These are phyloP conservation scores for Cicer bijugum DNA, from an alignment of 306 rosid genomes.

Conservation along the genomic window DNA sequence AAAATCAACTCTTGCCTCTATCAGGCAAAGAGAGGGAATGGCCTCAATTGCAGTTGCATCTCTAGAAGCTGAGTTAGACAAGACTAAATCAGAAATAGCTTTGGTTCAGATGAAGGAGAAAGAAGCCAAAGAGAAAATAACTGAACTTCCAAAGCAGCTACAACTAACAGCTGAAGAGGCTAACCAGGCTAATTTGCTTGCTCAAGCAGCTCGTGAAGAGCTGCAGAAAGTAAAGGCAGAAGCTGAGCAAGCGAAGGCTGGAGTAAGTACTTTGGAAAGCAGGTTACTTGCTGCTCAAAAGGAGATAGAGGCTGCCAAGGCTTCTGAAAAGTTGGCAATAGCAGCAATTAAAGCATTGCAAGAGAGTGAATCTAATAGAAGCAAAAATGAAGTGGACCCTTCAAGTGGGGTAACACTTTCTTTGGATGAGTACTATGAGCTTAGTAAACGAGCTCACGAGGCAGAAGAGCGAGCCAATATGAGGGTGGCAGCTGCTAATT, in stretches of 20 bases:
- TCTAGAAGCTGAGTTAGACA: slow-evolving; percentile 85
- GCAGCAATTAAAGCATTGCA: slow-evolving; percentile 94
- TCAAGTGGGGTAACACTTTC: slow-evolving; percentile 76
- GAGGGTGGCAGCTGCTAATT: slow-evolving; percentile 74
- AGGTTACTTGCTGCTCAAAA: slow-evolving; percentile 86
- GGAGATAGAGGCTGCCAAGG: slow-evolving; percentile 95
- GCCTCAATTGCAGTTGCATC: slow-evolving; percentile 90
- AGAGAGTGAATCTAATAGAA: slow-evolving; percentile 81
- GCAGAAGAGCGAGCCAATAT: slow-evolving; percentile 88
- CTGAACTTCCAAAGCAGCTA: slow-evolving; percentile 77
- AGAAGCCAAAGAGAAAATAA: slow-evolving; percentile 80
- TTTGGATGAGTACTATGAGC: slow-evolving; percentile 91
- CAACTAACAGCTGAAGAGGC: slow-evolving; percentile 84
- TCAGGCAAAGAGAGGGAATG: slow-evolving; percentile 95
- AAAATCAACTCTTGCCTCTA: slow-evolving; percentile 69
- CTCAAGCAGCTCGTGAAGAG: slow-evolving; percentile 72
- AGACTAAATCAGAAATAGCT: slow-evolving; percentile 86
- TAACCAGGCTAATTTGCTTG: slow-evolving; percentile 77
- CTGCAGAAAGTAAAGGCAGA: slow-evolving; percentile 77
- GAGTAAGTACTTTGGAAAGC: slow-evolving; percentile 83
- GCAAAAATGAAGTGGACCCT: slow-evolving; percentile 57
- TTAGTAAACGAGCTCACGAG: slow-evolving; percentile 89
- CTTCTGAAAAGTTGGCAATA: slow-evolving; percentile 85
- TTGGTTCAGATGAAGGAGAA: slow-evolving; percentile 89
- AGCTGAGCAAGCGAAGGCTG: slow-evolving; percentile 95